Conservation (phyloP, 2,329 filamentous ascomycete species). For the Venturia nashicola region DNA sequence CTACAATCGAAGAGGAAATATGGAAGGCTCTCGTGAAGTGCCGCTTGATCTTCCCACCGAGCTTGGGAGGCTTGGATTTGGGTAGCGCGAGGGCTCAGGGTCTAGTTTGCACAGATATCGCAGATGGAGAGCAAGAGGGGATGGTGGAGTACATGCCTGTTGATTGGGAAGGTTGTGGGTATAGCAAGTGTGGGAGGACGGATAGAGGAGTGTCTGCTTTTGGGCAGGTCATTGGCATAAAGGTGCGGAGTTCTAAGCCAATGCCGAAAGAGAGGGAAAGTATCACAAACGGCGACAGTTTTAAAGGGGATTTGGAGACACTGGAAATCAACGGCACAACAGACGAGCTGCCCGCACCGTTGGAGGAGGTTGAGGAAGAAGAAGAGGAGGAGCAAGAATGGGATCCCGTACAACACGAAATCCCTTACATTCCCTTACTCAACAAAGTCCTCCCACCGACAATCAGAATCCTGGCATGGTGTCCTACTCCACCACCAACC, state of each 20-base stretch:
- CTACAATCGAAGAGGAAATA: constrained; percentile 84
- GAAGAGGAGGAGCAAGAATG: constrained; percentile 33
- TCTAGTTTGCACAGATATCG: constrained; percentile 10
- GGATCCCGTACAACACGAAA: constrained; percentile 65
- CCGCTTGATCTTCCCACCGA: constrained; percentile 60
- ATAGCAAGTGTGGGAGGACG: constrained; percentile 89
- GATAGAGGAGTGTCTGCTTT: constrained; percentile 93
- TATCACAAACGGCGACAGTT: background rate
- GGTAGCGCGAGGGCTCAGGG: constrained; percentile 19
- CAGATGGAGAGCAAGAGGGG: constrained; percentile 19
- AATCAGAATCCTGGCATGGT: constrained; percentile 89
- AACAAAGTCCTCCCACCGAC: constrained; percentile 82
- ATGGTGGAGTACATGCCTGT: constrained; percentile 36
- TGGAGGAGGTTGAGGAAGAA: constrained; percentile 8
- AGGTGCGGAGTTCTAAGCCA: constrained; percentile 52
- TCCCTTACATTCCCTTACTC: constrained; percentile 70
- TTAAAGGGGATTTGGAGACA: background rate
- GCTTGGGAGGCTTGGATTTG: constrained; percentile 11
- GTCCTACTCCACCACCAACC: constrained; percentile 60
- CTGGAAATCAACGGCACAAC: background rate
- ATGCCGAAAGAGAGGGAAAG: constrained; percentile 11
- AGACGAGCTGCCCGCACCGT: constrained; percentile 10
- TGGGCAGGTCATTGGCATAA: constrained; percentile 80
- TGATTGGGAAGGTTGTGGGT: constrained; percentile 75
- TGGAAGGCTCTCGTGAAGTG: constrained; percentile 83